Conservation (phyloP, 306 rosid species). For the Acacia confusa region DNA sequence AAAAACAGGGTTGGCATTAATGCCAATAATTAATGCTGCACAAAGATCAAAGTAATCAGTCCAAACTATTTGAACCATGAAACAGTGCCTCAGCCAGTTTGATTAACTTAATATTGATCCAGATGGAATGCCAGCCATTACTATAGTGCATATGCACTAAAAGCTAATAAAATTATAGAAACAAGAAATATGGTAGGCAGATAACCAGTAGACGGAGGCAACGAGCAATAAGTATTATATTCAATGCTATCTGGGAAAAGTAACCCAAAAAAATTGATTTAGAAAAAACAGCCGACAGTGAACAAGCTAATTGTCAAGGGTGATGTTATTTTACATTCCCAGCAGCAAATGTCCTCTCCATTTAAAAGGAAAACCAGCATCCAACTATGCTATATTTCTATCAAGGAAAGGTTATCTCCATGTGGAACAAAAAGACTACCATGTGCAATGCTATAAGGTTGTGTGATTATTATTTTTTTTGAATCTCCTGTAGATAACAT, state of each 20-base stretch:
- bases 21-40: conserved; percentile 63
- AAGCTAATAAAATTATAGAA: conserved; percentile 8
- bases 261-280: background rate
- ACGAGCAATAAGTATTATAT: background rate
- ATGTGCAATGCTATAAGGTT: background rate
- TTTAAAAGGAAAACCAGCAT: background rate
- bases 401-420: background rate
- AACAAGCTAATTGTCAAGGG: background rate
- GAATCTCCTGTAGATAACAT: background rate
- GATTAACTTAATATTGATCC: background rate
- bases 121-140: background rate
- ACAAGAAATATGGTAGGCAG: background rate
- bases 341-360: conserved; percentile 9
- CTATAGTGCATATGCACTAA: conserved; percentile 2
- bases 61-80: conserved; percentile 19
- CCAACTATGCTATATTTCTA: background rate
- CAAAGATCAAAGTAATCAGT: conserved; percentile 27
- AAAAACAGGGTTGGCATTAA: conserved; percentile 60
- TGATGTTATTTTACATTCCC: background rate
- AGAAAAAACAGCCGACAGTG: background rate
- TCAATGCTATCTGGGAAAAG: background rate
- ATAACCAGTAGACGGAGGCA: background rate
- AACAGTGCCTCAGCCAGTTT: background rate
- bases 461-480: background rate
- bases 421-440: background rate